Base-by-base conservation (phyloP, 2,329 filamentous ascomycete genomes). In the Colletotrichum somersetense region DNA sequence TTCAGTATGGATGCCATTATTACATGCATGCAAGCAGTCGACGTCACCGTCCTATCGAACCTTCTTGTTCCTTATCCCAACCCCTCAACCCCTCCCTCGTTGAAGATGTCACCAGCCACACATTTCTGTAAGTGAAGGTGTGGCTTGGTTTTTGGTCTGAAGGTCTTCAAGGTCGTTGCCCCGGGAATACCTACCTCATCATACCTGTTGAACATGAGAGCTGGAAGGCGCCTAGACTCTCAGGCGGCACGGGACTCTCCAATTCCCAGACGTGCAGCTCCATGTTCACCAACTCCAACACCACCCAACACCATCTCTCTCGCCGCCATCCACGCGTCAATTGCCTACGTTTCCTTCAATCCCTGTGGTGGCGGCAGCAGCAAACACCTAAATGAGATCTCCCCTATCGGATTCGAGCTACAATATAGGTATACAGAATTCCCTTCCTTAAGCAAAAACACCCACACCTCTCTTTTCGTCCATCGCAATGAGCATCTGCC, bases 11-110 rank as follows among this genome's bases (percentile, higher is more conserved):
- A n/a, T n/a, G 30, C 52, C 30, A 35, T 20, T 5, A n/a, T 38
- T 12, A 16, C 18, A 62, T n/a, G 4, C 16, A 40, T 33, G 7
- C 46, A 26, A 4, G 35, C 35, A 26, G 18, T 53, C 48, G n/a
- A 63, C 61, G 61, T 63, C 61, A 63, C 40, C n/a, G 18, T 42
- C 48, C 48, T 26, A 52, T 62, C 52, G 46, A 46, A 14, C n/a
- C 20, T 35, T 18, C n/a, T 12, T 26, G 8, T 18, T 62, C 44
- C 59, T 62, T 35, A 23, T 62, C 46, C 30, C 44, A 30, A 40
- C 59, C 44, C 59, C 59, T 46, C 44, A 20, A 44, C 20, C 20
- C 42, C 61, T 46, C 26, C 26, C 20, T 1, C 18, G 30, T 8
- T 63, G 61, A 40, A 20, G 18, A 20, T n/a, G 30, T 11, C 44